Percentiles rank a stretch among this genome's conserved stretches.
Conservation (phyloP, 768 basidiomycete genomes). For the Termitomyces sp. region DNA sequence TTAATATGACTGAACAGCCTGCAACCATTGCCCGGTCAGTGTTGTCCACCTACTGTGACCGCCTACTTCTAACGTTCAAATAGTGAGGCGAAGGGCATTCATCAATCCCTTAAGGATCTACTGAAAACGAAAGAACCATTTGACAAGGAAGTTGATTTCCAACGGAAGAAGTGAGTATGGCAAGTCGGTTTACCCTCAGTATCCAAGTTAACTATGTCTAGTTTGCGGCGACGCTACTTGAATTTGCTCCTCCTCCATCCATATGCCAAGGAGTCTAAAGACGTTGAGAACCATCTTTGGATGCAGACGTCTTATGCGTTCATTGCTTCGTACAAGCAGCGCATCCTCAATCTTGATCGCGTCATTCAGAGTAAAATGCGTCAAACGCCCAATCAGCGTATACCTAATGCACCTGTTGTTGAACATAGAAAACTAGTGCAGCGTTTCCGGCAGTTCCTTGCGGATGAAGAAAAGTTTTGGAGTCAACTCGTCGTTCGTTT, state of each 20-base stretch:
- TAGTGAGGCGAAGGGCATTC: conserved; percentile 77
- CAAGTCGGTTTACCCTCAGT: conserved; percentile 6
- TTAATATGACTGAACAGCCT: conserved; percentile 40
- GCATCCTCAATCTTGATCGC: conserved; percentile 62
- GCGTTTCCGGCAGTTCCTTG: conserved; percentile 85
- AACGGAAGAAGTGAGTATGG: conserved; percentile 73
- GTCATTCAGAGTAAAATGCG: conserved; percentile 36
- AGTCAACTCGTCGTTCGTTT: conserved; percentile 71
- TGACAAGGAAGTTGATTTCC: conserved; percentile 82
- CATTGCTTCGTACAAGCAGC: conserved; percentile 79
- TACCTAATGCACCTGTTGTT: conserved; percentile 34
- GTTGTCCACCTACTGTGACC: conserved; percentile 15
- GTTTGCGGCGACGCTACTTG: conserved; percentile 68
- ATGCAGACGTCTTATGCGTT: conserved; percentile 88
- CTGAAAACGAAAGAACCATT: conserved; percentile 74
- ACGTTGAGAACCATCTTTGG: conserved; percentile 83
- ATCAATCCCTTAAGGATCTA: conserved; percentile 69
- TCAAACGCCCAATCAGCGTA: conserved; percentile 43
- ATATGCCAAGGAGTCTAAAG: conserved; percentile 66
- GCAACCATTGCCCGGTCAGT: conserved; percentile 39
- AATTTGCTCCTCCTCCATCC: conserved; percentile 66
- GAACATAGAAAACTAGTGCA: conserved; percentile 85
- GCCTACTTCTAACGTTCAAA: conserved; percentile 9
- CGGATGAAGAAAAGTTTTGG: conserved; percentile 92
- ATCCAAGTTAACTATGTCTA: conserved; percentile 22